Evolutionary conservation across 495 filamentous ascomycete genomes (phyloP), one percentile per base, ranked within the genome.

Genomic region (Haplographium delicatum): DNA sequence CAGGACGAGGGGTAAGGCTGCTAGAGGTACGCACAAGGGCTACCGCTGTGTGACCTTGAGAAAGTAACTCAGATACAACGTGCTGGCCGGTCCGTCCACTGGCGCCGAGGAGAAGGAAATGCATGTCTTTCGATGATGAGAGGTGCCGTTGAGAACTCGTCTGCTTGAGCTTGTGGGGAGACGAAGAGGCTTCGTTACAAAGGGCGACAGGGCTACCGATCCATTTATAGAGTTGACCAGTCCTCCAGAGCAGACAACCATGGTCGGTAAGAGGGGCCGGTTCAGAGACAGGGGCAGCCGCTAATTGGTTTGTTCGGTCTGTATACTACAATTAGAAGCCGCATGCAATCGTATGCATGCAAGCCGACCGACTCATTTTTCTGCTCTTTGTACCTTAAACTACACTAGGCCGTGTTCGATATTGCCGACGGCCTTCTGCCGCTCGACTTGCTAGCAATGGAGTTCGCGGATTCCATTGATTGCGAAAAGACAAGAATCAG

Each of bases 21-120:
- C 44, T 19, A 45, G 56, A 52, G 35, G 56, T 53, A 54, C 62
- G 61, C 33, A 63, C 60, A 28, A 63, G 57, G 37, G 63, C 57
- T 57, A 58, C 55, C n/a, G 61, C 56, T 39, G 56, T 59, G 48
- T 62, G 59, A 35, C 57, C 53, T 24, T 62, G 54, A 40, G 55
- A 52, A 25, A 70, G 62, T 9, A 69, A 46, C 47, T 69, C 63
- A 16, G 62, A 57, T 50, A 70, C 59, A 11, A 68, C 64, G 24
- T 69, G 63, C 53, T 67, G 63, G 59, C 71, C 69, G 34, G 64
- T 68, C 4, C 69, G 69, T 26, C 71, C 68, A 61, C 57, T 68
- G 28, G 62, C 67, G 39, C 70, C 70, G 45, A 73, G 66, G 38
- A 71, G 59, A 45, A 73, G 62, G 47, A 68, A 60, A 45, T 62